These are phyloP conservation scores for Rehmannia glutinosa DNA, from an alignment of 257 asterid genomes.

Conservation along the genomic window DNA sequence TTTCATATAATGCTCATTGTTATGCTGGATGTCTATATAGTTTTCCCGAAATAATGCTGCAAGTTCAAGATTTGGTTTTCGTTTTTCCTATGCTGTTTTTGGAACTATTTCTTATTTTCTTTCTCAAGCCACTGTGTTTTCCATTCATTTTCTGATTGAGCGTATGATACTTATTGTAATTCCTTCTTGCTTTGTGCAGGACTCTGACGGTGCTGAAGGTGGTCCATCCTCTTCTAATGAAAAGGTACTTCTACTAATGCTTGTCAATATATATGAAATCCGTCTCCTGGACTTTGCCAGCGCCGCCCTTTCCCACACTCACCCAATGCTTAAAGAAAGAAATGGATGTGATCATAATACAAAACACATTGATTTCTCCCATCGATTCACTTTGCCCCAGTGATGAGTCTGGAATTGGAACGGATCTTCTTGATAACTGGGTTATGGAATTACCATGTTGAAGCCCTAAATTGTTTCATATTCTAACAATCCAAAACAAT, in stretches of 20 bases:
- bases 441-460: neutral
- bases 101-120: neutral
- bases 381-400: neutral
- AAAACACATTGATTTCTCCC: neutral
- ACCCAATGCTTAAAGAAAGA: neutral
- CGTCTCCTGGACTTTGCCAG: neutral
- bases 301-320: neutral
- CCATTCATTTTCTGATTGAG: neutral
- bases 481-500: neutral
- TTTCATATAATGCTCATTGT: neutral
- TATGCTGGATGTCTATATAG: neutral
- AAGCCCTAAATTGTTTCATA: neutral
- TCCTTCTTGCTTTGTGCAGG: conserved; percentile 30
- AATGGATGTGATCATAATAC: neutral
- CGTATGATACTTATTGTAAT: neutral
- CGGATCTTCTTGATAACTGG: neutral
- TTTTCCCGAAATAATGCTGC: neutral
- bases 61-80: neutral
- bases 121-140: neutral
- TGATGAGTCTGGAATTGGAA: neutral
- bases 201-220: conserved; percentile 34
- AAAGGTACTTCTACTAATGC: conserved; percentile 31
- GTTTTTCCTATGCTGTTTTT: neutral
- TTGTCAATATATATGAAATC: neutral
- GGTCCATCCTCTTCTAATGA: conserved; percentile 40